Conservation (phyloP, 2,329 filamentous ascomycete genomes). For the Aspergillus chevalieri region DNA sequence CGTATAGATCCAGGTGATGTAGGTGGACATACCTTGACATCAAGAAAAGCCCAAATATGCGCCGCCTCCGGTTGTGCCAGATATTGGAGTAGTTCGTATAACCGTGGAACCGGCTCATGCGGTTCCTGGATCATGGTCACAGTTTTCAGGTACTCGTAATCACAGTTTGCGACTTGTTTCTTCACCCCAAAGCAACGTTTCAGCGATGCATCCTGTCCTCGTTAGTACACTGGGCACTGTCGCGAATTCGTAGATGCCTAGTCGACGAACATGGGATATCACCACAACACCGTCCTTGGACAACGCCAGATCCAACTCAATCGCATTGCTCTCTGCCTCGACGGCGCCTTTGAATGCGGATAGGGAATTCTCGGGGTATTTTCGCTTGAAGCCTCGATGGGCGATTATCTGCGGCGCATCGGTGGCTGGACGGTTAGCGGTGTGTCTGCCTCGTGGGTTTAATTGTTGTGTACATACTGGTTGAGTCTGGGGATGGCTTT, state of each 20-base stretch:
- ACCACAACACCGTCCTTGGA: constrained; percentile 78
- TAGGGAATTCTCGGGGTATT: constrained; percentile 81
- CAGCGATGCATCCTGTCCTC: constrained; percentile 61
- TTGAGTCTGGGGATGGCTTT: background rate
- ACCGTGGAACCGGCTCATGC: constrained; percentile 63
- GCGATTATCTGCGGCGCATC: constrained; percentile 29
- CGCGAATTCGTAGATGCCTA: background rate
- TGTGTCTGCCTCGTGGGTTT: background rate
- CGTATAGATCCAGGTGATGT: background rate
- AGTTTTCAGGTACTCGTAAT: constrained; percentile 66
- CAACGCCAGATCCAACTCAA: constrained; percentile 86
- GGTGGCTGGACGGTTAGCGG: background rate
- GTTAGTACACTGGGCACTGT: background rate
- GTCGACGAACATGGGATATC: constrained; percentile 63
- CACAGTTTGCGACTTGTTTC: constrained; percentile 65
- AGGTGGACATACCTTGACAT: constrained; percentile 66
- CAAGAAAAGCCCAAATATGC: constrained; percentile 72
- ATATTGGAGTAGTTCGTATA: constrained; percentile 68
- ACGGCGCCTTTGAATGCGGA: constrained; percentile 69
- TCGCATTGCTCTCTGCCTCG: constrained; percentile 65
- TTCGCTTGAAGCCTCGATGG: constrained; percentile 54
- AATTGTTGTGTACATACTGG: background rate
- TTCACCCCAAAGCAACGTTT: constrained; percentile 76
- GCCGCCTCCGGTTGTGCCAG: constrained; percentile 59
- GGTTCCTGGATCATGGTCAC: constrained; percentile 63